These are phyloP conservation scores for Chrysoporthe deuterocubensis DNA, from an alignment of 2,329 filamentous ascomycete genomes.

Conservation along the genomic window DNA sequence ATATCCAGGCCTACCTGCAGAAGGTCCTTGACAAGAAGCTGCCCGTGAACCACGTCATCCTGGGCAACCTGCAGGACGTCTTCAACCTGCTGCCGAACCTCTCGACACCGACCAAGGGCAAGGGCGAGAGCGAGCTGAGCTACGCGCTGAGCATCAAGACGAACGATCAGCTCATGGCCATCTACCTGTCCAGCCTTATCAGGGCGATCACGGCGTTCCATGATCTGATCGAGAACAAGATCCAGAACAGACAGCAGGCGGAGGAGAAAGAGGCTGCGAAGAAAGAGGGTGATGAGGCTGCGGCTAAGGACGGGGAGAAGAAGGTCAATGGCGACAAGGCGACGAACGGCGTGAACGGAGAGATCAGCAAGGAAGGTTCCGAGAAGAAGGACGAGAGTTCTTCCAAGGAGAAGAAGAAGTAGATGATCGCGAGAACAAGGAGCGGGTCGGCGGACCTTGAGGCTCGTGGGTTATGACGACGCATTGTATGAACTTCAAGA, in stretches of 20 bases:
- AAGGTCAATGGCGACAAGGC: conserved; percentile 52
- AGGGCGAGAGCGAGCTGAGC: conserved; percentile 82
- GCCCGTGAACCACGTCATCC: conserved; percentile 94
- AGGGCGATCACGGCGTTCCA: conserved; percentile 98
- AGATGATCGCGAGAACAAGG: conserved; percentile 3
- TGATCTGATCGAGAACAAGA: conserved; percentile 99
- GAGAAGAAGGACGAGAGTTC: conserved; percentile 45
- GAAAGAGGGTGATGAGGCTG: conserved; percentile 71
- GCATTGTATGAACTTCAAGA: conserved; percentile 34
- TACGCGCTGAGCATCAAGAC: conserved; percentile 98
- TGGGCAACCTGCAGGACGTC: conserved; percentile 98
- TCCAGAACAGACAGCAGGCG: conserved; percentile 95
- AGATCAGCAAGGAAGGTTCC: conserved; percentile 52
- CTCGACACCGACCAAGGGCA: conserved; percentile 70
- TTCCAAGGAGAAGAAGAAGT: conserved; percentile 31
- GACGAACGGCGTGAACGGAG: conserved; percentile 45
- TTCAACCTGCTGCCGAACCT: conserved; percentile 98
- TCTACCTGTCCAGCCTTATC: conserved; percentile 96
- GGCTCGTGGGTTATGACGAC: conserved; percentile 17
- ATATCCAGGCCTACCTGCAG: conserved; percentile 93
- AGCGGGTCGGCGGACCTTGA: conserved; percentile 6
- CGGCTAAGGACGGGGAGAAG: conserved; percentile 61
- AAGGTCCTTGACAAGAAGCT: conserved; percentile 93
- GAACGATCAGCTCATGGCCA: conserved; percentile 98
- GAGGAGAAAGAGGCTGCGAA: conserved; percentile 90